These are phyloP conservation scores for Angomonas ambiguus DNA, from an alignment of 208 protist species.

Conservation along the genomic window DNA sequence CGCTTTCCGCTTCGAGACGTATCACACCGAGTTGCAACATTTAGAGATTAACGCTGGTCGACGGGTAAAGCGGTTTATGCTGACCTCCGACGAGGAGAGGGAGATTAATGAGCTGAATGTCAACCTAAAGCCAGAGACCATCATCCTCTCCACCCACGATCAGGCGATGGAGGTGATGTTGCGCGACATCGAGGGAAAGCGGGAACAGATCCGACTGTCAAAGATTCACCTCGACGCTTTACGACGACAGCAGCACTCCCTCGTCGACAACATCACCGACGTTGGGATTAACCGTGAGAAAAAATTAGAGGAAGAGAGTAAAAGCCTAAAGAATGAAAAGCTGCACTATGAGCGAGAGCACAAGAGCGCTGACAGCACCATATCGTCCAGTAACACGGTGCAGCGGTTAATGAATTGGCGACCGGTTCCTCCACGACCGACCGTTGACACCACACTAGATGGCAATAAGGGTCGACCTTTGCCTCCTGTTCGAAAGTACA, in stretches of 20 bases:
- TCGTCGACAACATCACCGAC: slow-evolving; percentile 85
- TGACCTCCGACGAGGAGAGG: slow-evolving; percentile 75
- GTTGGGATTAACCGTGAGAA: slow-evolving; percentile 56
- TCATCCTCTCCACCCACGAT: slow-evolving; percentile 83
- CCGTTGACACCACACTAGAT: slow-evolving; percentile 28
- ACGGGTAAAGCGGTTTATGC: slow-evolving; percentile 69
- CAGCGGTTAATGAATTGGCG: slow-evolving; percentile 76
- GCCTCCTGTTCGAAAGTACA: slow-evolving; percentile 26
- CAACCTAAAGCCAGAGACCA: slow-evolving; percentile 44
- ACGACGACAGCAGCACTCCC: slow-evolving; percentile 64
- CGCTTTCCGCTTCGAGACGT: slow-evolving; percentile 91
- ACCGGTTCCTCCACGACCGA: slow-evolving; percentile 54
- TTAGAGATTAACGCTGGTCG: slow-evolving; percentile 67
- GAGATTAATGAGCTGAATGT: slow-evolving; percentile 69
- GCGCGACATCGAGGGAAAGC: slow-evolving; percentile 72
- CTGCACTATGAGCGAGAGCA: slow-evolving; percentile 39
- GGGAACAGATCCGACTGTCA: slow-evolving; percentile 45
- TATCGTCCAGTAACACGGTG: slow-evolving; percentile 48
- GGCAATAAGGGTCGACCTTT: slow-evolving; percentile 25
- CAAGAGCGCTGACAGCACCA: slow-evolving; percentile 12
- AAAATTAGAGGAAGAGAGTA: slow-evolving; percentile 37
- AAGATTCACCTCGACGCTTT: slow-evolving; percentile 55
- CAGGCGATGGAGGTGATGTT: slow-evolving; percentile 85
- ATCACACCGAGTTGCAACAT: slow-evolving; percentile 87
- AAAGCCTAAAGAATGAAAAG: slow-evolving; percentile 26